A percentile compares a stretch with the other conserved stretches of the same genome.
Conservation (phyloP, 23 red algal genomes). For the Gracilaria caudata region DNA sequence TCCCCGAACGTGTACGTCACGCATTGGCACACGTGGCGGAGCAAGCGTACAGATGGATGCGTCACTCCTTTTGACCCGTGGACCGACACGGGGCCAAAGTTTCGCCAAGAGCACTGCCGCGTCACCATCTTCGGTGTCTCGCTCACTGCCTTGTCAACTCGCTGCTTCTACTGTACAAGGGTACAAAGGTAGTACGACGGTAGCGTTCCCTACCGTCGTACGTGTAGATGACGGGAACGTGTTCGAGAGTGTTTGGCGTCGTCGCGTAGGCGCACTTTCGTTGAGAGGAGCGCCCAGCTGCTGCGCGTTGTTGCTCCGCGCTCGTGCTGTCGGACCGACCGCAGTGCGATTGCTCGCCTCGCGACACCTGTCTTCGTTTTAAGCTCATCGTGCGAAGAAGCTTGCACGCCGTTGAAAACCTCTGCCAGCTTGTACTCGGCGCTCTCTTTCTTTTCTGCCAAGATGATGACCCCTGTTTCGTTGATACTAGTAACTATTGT, state of each 20-base stretch:
- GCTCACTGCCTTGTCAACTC: too few species aligned
- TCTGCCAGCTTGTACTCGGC: background rate
- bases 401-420: background rate
- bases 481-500: background rate
- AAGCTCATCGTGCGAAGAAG: too few species aligned
- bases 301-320: background rate
- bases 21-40: background rate
- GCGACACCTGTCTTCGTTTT: too few species aligned
- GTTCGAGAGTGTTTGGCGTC: background rate
- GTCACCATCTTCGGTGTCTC: too few species aligned
- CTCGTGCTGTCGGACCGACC: too few species aligned
- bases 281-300: background rate
- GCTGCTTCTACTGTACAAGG: too few species aligned
- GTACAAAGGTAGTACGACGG: too few species aligned
- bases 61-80: too few species aligned
- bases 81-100: too few species aligned
- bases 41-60: background rate
- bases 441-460: background rate
- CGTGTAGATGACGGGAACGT: background rate
- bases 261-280: background rate
- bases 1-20: background rate
- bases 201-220: too few species aligned
- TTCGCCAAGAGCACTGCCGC: too few species aligned
- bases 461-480: conserved; percentile 21
- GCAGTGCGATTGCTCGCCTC: too few species aligned